Conservation (phyloP, 1,139 yeast species). For the Yamadazyma oceani region DNA sequence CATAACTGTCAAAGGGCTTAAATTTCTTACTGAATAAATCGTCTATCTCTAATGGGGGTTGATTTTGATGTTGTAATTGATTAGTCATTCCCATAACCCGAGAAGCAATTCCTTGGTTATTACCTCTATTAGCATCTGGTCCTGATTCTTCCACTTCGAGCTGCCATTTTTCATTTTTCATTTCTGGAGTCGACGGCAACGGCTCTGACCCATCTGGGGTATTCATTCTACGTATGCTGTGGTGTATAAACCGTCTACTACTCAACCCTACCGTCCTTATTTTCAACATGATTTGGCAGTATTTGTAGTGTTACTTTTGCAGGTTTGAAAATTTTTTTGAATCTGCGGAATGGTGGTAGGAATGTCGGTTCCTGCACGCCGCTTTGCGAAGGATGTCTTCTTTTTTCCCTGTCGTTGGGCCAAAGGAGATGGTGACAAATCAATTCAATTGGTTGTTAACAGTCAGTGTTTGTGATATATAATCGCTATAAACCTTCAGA, state of each 20-base stretch:
- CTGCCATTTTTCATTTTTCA: slow-evolving; percentile 28
- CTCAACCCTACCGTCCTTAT: slow-evolving; percentile 1
- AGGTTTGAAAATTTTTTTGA: no score
- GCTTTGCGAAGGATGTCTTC: no score
- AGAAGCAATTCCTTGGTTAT: slow-evolving; percentile 15
- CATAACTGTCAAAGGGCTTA: slow-evolving; percentile 50
- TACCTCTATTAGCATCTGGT: slow-evolving; percentile 3
- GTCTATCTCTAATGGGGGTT: slow-evolving; percentile 26
- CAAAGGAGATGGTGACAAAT: no score
- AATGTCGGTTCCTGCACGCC: no score
- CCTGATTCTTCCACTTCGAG: slow-evolving; percentile 2
- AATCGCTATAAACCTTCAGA: no score
- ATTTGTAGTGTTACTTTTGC: not conserved
- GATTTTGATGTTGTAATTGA: slow-evolving; percentile 22
- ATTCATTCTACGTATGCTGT: not conserved
- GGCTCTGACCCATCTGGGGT: slow-evolving; percentile 2
- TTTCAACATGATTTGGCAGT: slow-evolving; percentile 1
- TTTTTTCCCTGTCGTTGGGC: no score
- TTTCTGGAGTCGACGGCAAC: slow-evolving; percentile 23
- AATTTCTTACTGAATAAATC: slow-evolving; percentile 39
- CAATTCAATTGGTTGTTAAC: no score
- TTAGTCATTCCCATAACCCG: slow-evolving; percentile 30
- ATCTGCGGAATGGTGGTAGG: no score
- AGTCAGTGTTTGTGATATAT: no score
- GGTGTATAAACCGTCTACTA: not conserved